These are phyloP conservation scores for Planoprotostelium fungivorum DNA, from an alignment of 78 protist genomes.

Conservation along the genomic window DNA sequence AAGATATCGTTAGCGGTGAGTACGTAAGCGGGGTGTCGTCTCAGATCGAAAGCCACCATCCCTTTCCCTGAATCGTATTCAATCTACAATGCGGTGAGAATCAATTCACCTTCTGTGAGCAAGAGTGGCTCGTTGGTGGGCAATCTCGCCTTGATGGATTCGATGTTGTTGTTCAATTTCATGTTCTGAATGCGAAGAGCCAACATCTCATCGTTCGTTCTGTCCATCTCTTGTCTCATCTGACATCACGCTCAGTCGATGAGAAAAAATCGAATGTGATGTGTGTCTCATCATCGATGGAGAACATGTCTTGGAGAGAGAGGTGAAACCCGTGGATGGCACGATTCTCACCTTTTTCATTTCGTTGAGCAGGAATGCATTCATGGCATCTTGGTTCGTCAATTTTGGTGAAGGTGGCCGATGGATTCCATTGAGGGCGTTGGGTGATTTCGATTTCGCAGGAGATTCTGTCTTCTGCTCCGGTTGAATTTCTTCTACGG, in stretches of 20 bases:
- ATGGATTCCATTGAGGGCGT: background rate
- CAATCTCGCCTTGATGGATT: background rate
- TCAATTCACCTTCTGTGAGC: background rate
- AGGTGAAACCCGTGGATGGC: too few species aligned
- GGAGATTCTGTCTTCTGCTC: background rate
- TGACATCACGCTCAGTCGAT: too few species aligned
- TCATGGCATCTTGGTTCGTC: background rate
- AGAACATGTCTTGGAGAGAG: background rate
- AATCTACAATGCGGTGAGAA: too few species aligned
- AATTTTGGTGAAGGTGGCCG: background rate
- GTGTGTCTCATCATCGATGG: too few species aligned
- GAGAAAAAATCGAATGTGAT: too few species aligned
- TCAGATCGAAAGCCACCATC: background rate
- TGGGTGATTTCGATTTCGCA: background rate
- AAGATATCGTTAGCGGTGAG: background rate
- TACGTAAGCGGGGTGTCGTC: background rate
- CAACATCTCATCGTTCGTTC: background rate
- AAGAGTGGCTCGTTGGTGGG: background rate
- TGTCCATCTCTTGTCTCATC: background rate
- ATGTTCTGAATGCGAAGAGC: background rate
- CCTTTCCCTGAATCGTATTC: background rate
- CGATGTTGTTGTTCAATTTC: background rate
- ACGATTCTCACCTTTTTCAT: constrained; percentile 1
- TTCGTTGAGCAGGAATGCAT: background rate
- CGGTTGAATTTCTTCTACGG: background rate